Evolutionary conservation across 2,329 filamentous ascomycete genomes (phyloP), one percentile per base, ranked within the genome.

Genomic region (Penicillium sp.): DNA sequence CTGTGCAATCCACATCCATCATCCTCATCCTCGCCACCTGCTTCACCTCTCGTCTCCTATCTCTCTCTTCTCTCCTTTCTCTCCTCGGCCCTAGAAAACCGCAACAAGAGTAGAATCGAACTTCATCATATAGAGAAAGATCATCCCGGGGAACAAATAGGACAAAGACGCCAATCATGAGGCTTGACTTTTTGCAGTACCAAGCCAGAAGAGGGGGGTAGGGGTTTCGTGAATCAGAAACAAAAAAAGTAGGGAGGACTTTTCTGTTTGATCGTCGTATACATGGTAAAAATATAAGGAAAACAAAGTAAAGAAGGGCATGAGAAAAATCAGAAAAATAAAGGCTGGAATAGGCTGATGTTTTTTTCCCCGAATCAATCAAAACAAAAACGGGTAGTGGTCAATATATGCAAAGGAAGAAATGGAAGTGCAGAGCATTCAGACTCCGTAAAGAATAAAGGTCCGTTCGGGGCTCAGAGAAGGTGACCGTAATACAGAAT

Each of bases 261-360:
- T 60, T 63, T 55, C 65, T 66, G 71, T 66, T 72, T 70, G 65
- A 68, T 69, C 62, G 65, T 74, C 71, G 71, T 74, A 73, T 72
- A 73, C 69, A 75, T 72, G 65, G 69, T 57, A 62, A 64, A n/a
- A 54, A 52, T 59, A 55, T 62, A 59, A 62, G 54, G 55, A 55
- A 56, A 66, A 26, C 36, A 63, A 58, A 55, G 46, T 33, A 24
- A 24, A 9, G 29, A 10, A 32, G 13, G 13, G 13, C n/a, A n/a
- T n/a, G 34, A 56, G 56, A 58, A 64, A 59, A 55, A 56, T 51
- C 64, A 63, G 56, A 62, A 54, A 56, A 63, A n/a, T n/a, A n/a
- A 63, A 24, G 36, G 36, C 36, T 40, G 4, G 7, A 20, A 24
- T 24, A 40, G 36, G 36, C 21, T 26, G 36, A 26, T 24, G 36